phyloP scores from a whole-genome alignment of 73 alveolate species.

The Urostyla sp. region DNA sequence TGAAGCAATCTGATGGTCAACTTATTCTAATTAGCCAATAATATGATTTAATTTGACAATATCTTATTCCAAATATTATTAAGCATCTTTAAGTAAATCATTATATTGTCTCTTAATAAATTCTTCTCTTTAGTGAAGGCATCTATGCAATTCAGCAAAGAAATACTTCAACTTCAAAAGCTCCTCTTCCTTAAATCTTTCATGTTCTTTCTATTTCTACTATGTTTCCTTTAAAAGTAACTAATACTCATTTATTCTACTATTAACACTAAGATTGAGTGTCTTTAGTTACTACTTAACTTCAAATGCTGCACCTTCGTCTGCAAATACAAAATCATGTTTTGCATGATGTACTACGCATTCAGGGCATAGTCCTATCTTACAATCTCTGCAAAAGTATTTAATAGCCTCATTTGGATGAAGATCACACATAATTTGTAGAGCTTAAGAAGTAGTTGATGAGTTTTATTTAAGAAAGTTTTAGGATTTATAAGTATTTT shows the following conservation, averaged over 20 bases:
- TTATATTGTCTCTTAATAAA: conserved; percentile 1
- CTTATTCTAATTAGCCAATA: conserved; percentile 6
- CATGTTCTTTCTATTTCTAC: conserved; percentile 15
- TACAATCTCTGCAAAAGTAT: conserved; percentile 50
- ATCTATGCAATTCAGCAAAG: conserved; percentile 32
- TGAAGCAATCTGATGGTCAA: conserved; percentile 1
- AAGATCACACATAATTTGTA: conserved; percentile 5
- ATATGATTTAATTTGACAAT: conserved; percentile 2
- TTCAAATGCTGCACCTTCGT: conserved; percentile 55
- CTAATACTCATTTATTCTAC: neutral
- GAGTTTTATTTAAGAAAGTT: neutral
- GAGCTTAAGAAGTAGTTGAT: too few relatives aligned
- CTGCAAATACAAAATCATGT: conserved; percentile 60
- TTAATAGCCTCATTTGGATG: conserved; percentile 56
- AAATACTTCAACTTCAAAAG: conserved; percentile 11
- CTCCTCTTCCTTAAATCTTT: conserved; percentile 30
- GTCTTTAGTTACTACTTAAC: conserved; percentile 3
- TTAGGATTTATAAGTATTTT: too few relatives aligned
- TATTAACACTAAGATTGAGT: neutral
- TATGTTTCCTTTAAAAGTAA: conserved; percentile 10
- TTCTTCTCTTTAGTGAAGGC: conserved; percentile 42
- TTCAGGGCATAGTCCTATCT: conserved; percentile 46
- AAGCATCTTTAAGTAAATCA: conserved; percentile 9
- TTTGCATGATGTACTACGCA: conserved; percentile 62
- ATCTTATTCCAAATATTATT: neutral